Evolutionary conservation across 2,329 filamentous ascomycete genomes (phyloP).

Genomic region (Chaetomiaceae sp.): DNA sequence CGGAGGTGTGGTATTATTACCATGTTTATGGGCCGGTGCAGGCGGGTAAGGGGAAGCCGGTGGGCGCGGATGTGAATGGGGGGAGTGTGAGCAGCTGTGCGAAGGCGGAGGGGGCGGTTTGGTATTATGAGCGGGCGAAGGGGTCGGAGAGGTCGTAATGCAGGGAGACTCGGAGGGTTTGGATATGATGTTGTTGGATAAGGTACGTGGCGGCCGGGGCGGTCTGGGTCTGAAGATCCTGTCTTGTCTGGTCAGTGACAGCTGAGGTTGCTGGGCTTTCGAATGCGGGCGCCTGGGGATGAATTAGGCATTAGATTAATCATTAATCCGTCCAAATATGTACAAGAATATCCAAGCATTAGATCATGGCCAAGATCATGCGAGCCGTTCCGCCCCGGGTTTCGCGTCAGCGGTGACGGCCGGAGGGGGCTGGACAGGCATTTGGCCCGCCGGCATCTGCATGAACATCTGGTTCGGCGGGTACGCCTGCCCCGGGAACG

Average conservation of each 20-base stretch:
- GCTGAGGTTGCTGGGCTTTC: no score
- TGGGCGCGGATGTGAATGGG: slow-evolving; percentile 43
- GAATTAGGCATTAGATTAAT: no score
- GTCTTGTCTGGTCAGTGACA: no score
- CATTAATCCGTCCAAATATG: no score
- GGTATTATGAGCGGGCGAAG: slow-evolving; percentile 48
- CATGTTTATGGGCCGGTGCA: slow-evolving; percentile 57
- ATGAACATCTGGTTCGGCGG: background rate
- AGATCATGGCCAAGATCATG: background rate
- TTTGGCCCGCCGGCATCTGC: background rate
- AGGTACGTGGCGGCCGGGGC: no score
- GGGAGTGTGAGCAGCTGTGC: slow-evolving; percentile 52
- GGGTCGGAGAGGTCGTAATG: slow-evolving; percentile 32
- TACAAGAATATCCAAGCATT: no score
- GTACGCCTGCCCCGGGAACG: no score
- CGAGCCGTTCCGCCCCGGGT: background rate
- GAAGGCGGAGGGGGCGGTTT: slow-evolving; percentile 46
- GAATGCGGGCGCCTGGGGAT: no score
- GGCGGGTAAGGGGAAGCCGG: slow-evolving; percentile 40
- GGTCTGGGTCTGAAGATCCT: no score
- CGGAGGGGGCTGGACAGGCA: background rate
- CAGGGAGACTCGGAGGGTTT: no score
- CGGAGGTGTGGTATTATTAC: slow-evolving; percentile 64
- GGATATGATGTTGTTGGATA: no score
- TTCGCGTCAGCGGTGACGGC: no score